A percentile compares a stretch with the other conserved stretches of the same genome.
These are phyloP conservation scores for Colletotrichum salicis DNA, from an alignment of 2,329 filamentous ascomycete species.

Conservation along the genomic window DNA sequence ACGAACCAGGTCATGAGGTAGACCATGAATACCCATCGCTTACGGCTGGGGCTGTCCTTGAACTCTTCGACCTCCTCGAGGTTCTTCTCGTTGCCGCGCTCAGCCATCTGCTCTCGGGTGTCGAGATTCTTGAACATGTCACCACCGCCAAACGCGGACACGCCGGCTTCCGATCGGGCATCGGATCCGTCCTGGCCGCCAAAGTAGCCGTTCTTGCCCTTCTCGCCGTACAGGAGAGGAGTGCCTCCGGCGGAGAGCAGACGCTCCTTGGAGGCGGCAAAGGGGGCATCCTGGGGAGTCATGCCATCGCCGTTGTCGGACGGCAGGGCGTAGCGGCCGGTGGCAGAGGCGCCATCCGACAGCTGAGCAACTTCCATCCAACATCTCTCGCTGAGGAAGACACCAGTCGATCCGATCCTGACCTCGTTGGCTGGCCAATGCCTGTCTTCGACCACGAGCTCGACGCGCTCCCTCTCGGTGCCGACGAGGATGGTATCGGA, in stretches of 20 bases:
- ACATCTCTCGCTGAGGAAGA: conserved; percentile 95
- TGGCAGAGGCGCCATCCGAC: conserved; percentile 68
- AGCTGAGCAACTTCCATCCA: conserved; percentile 91
- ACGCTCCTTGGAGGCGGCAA: conserved; percentile 71
- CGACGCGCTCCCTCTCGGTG: conserved; percentile 90
- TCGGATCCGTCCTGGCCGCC: conserved; percentile 79
- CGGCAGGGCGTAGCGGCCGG: conserved; percentile 61
- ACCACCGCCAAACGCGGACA: conserved; percentile 88
- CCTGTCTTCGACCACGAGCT: conserved; percentile 90
- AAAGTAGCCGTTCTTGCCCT: conserved; percentile 82
- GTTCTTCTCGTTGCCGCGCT: conserved; percentile 91
- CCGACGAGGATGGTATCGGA: conserved; percentile 87
- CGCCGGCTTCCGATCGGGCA: conserved; percentile 88
- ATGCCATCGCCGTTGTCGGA: conserved; percentile 73
- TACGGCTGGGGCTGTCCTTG: conserved; percentile 80
- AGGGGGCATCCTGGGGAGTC: conserved; percentile 69
- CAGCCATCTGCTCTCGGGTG: conserved; percentile 91
- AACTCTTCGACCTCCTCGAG: conserved; percentile 91
- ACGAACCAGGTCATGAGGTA: conserved; percentile 87
- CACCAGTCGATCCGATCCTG: conserved; percentile 87
- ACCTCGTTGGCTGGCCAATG: conserved; percentile 94
- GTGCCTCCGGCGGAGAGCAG: conserved; percentile 63
- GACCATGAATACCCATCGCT: conserved; percentile 89
- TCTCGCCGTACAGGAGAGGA: conserved; percentile 77
- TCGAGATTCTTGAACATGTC: conserved; percentile 99